Evolutionary conservation across 345 rosid genomes (phyloP), one percentile per base, ranked within the genome.

Genomic region (Eucalyptus erythrocorys): DNA sequence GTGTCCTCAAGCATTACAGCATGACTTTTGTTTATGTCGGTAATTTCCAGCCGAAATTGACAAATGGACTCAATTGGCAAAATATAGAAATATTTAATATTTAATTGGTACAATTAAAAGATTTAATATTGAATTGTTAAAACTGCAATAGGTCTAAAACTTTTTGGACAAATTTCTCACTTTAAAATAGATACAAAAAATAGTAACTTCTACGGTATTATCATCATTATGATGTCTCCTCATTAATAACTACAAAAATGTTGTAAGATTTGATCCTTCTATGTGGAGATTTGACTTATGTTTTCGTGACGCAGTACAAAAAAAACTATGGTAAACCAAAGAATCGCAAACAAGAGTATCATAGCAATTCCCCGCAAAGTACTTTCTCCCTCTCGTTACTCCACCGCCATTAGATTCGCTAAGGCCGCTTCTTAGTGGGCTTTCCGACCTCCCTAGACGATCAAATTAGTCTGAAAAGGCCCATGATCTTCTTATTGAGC

Each of bases 1-100:
- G 26, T 1, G 0, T 51, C 1, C 9, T 51, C 1, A 0, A 0
- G 57, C 2, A 4, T 7, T 10, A 21, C 21, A 50, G 26, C 19
- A 21, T 0, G 0, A 51, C 0, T 51, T 51, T 1, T 51, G 4
- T 21, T 21, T 2, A 8, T 8, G 1, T 51, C 0, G 1, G 0
- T 3, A 51, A 51, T 51, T 51, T 51, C 26, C 0, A 3, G 0
- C 0, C 5, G 21, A 51, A 21, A 51, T 51, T 51, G 5, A 0
- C 0, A 2, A 51, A 51, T 51, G 0, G 24, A 51, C 2, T 51
- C 2, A 51, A 1, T 0, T 3, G 1, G 0, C 26, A 51, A 51
- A 51, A 51, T 21, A 51, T 51, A 2, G 21, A 51, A 51, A 51
- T 21, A 51, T 21, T 51, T 21, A 51, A 51, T 51, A 51, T 51